Conservation (phyloP, 2,329 filamentous ascomycete genomes). For the Emmonsia crescens region DNA sequence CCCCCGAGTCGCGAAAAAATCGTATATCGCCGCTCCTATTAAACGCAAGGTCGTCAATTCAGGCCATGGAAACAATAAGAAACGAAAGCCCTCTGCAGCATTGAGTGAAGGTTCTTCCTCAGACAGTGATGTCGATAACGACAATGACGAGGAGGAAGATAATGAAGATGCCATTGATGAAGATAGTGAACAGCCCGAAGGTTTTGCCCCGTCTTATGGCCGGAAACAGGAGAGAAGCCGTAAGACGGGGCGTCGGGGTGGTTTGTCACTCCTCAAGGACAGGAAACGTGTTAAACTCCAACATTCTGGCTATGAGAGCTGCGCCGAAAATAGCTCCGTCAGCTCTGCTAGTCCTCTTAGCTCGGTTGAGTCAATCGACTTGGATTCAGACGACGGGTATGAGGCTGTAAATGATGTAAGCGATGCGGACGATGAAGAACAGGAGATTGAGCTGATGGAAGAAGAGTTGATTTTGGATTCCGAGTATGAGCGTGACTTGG, state of each 20-base stretch:
- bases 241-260: constrained; percentile 32
- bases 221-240: constrained; percentile 23
- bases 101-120: constrained; percentile 25
- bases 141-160: constrained; percentile 18
- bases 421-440: constrained; percentile 69
- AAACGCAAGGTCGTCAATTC: constrained; percentile 16
- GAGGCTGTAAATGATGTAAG: constrained; percentile 69
- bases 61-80: constrained; percentile 19
- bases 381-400: constrained; percentile 42
- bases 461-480: constrained; percentile 57
- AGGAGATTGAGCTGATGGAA: constrained; percentile 66
- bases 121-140: constrained; percentile 23
- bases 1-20: constrained; percentile 7
- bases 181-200: constrained; percentile 34
- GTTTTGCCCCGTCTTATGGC: constrained; percentile 34
- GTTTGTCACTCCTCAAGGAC: constrained; percentile 18
- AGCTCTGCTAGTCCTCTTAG: constrained; percentile 12
- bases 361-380: constrained; percentile 4
- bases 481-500: constrained; percentile 24
- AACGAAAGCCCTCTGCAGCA: constrained; percentile 26
- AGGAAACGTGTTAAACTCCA: constrained; percentile 26
- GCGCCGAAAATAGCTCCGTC: constrained; percentile 6
- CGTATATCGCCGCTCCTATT: background rate
- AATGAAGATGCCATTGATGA: constrained; percentile 30
- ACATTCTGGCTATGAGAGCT: constrained; percentile 3